A percentile compares a stretch with the other conserved stretches of the same genome.
Conservation (phyloP, 306 rosid genomes). For the Citrullus mucosospermus region DNA sequence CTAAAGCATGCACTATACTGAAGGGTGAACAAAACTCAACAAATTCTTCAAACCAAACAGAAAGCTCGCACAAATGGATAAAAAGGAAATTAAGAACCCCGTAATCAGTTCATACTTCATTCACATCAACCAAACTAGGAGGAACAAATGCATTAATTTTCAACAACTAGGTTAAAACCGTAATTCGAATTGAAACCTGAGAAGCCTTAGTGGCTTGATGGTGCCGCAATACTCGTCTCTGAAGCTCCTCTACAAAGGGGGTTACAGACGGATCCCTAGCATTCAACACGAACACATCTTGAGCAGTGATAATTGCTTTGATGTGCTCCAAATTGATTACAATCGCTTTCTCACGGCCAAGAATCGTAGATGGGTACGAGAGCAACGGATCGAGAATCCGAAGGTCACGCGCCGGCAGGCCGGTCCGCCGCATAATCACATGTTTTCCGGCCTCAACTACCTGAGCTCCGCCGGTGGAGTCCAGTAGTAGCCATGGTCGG, state of each 20-base stretch:
- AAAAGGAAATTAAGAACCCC: neutral
- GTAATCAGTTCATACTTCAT: neutral
- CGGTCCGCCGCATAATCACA: conserved; percentile 83
- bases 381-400: conserved; percentile 77
- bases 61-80: neutral
- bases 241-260: conserved; percentile 76
- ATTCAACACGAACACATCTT: conserved; percentile 72
- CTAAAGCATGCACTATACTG: neutral
- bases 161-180: neutral
- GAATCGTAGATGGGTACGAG: conserved; percentile 50
- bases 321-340: conserved; percentile 88
- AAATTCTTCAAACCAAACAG: neutral
- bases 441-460: conserved; percentile 86
- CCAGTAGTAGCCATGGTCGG: conserved; percentile 64
- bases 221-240: conserved; percentile 46
- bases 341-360: conserved; percentile 80
- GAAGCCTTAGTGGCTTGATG: conserved; percentile 35
- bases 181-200: conserved; percentile 18
- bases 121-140: neutral
- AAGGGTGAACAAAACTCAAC: neutral
- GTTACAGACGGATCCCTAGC: conserved; percentile 83
- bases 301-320: conserved; percentile 86
- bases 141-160: neutral
- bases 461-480: conserved; percentile 45
- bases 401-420: conserved; percentile 85